Conservation (phyloP, 2,329 filamentous ascomycete genomes). For the Cladosporium sp. region DNA sequence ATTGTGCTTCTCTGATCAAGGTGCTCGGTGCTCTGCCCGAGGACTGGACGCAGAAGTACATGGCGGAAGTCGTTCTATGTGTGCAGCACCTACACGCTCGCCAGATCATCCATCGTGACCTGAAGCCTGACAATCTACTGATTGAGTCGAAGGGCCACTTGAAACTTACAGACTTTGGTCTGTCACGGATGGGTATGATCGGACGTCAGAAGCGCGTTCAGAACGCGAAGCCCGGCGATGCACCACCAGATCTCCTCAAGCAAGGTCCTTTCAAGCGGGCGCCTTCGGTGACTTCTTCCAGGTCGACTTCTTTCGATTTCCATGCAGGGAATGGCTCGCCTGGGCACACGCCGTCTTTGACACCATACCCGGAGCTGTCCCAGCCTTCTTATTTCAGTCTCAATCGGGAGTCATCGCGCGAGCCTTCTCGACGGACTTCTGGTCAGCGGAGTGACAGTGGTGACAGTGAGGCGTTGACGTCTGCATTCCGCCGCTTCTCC, state of each 20-base stretch:
- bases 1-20: slow-evolving; percentile 95
- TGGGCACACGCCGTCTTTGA: slow-evolving; percentile 78
- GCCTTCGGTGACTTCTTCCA: slow-evolving; percentile 80
- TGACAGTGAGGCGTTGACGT: slow-evolving; percentile 71
- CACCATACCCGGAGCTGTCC: slow-evolving; percentile 64
- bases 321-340: slow-evolving; percentile 72
- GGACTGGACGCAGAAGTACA: slow-evolving; percentile 97
- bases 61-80: slow-evolving; percentile 93
- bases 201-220: slow-evolving; percentile 93
- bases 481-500: slow-evolving; percentile 73
- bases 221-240: slow-evolving; percentile 70
- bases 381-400: slow-evolving; percentile 94
- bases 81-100: slow-evolving; percentile 92
- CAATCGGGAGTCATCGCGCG: slow-evolving; percentile 46
- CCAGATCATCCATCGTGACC: slow-evolving; percentile 91
- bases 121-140: slow-evolving; percentile 94
- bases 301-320: slow-evolving; percentile 89
- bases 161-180: slow-evolving; percentile 94
- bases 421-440: slow-evolving; percentile 50
- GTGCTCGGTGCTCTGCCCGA: slow-evolving; percentile 86
- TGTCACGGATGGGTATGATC: slow-evolving; percentile 95
- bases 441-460: slow-evolving; percentile 79
- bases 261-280: slow-evolving; percentile 85
- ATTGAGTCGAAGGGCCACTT: slow-evolving; percentile 96
- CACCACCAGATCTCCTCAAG: slow-evolving; percentile 88